Evolutionary conservation across 2,329 filamentous ascomycete species (phyloP).

Genomic region (Colletotrichum sidae): DNA sequence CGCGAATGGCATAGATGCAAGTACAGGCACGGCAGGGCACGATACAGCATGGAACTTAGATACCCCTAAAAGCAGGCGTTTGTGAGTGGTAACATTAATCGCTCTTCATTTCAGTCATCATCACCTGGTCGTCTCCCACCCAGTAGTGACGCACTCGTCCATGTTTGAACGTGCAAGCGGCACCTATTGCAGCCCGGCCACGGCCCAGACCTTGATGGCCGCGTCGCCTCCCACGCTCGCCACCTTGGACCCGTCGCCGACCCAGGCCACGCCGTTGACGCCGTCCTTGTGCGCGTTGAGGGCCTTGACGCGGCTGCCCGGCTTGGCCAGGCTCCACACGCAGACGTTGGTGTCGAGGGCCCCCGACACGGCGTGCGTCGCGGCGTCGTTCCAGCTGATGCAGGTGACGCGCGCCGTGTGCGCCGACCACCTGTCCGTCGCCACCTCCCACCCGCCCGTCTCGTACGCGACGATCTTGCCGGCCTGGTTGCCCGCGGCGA

Average conservation of each 20-base stretch:
- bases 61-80: conserved; percentile 27
- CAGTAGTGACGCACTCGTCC: too few species aligned
- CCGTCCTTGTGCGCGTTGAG: conserved; percentile 96
- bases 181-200: conserved; percentile 64
- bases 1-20: background rate
- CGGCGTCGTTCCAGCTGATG: conserved; percentile 81
- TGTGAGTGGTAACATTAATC: conserved; percentile 23
- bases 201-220: conserved; percentile 88
- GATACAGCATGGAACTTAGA: background rate
- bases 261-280: conserved; percentile 88
- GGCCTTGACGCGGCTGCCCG: conserved; percentile 85
- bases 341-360: conserved; percentile 92
- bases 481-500: conserved; percentile 85
- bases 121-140: background rate
- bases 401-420: conserved; percentile 69
- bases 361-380: conserved; percentile 84
- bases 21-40: too few species aligned
- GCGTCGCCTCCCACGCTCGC: conserved; percentile 89
- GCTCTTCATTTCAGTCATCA: conserved; percentile 28
- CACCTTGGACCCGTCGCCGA: conserved; percentile 72
- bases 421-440: conserved; percentile 78
- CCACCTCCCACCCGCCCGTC: conserved; percentile 72
- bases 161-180: conserved; percentile 6
- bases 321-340: conserved; percentile 88
- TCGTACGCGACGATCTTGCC: conserved; percentile 91